Evolutionary conservation across 1,139 yeast genomes (phyloP).

Genomic region (Yamadazyma sp.): DNA sequence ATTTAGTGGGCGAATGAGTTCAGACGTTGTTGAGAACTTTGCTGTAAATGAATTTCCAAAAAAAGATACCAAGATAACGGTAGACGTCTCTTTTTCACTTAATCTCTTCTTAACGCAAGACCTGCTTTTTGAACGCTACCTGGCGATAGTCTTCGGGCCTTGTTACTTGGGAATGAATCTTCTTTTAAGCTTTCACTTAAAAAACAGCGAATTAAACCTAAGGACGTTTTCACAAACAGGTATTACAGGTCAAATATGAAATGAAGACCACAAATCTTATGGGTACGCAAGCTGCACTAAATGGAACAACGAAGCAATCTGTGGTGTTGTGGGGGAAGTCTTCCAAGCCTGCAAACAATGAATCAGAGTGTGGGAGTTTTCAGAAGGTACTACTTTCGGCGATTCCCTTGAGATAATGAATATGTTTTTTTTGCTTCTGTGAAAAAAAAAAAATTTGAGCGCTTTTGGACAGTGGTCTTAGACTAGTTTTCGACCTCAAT

Average conservation of each 20-base stretch:
- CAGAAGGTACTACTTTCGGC: neutral
- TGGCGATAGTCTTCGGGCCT: too few species aligned
- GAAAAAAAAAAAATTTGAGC: constrained; percentile 1
- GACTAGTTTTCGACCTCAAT: neutral
- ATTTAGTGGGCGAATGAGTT: neutral
- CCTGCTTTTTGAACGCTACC: too few species aligned
- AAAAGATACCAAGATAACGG: neutral
- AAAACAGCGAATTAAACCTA: too few species aligned
- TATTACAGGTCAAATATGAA: too few species aligned
- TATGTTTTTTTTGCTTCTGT: constrained; percentile 1
- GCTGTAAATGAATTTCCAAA: neutral
- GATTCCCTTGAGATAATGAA: neutral
- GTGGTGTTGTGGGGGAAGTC: neutral
- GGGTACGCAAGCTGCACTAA: neutral
- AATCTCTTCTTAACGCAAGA: too few species aligned
- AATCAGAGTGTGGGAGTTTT: neutral
- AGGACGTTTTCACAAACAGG: too few species aligned
- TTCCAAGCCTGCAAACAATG: neutral
- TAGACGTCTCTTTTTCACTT: too few species aligned
- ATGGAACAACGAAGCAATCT: too few species aligned
- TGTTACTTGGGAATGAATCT: too few species aligned
- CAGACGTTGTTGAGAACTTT: neutral
- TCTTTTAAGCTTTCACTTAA: too few species aligned
- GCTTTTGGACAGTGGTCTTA: neutral
- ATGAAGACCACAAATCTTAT: too few species aligned